Evolutionary conservation across 2,329 filamentous ascomycete genomes (phyloP).

Genomic region (Hypoxylon sp.): DNA sequence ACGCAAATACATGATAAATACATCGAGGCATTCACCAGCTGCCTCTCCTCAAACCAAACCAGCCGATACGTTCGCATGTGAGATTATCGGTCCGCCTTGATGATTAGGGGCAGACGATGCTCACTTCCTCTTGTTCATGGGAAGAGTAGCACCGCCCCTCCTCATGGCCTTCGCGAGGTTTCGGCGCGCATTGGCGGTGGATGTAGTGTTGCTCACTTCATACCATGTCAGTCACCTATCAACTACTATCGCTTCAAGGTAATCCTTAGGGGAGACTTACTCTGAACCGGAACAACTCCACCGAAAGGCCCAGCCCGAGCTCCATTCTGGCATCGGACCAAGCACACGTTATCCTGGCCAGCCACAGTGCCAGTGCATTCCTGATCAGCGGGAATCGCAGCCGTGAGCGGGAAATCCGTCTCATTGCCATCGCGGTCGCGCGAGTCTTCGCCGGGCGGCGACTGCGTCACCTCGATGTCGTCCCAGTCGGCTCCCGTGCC

Average conservation of each 20-base stretch:
- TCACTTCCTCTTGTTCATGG: conserved; percentile 43
- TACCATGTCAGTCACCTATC: conserved; percentile 24
- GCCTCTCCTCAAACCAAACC: not conserved
- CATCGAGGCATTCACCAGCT: not conserved
- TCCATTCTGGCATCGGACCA: conserved; percentile 74
- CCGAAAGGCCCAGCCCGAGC: conserved; percentile 75
- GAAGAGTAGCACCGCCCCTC: conserved; percentile 31
- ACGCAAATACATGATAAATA: not conserved
- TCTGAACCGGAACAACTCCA: conserved; percentile 71
- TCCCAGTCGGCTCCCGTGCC: conserved; percentile 69
- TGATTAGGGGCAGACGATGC: not conserved
- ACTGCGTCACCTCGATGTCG: conserved; percentile 68
- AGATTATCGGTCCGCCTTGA: not conserved
- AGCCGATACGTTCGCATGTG: not conserved
- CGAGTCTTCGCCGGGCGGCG: conserved; percentile 66
- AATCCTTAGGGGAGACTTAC: conserved; percentile 39
- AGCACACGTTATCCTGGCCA: conserved; percentile 72
- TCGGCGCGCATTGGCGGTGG: conserved; percentile 40
- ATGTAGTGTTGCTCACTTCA: conserved; percentile 51
- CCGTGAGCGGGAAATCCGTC: conserved; percentile 68
- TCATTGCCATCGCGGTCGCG: conserved; percentile 61
- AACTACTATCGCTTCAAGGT: not conserved
- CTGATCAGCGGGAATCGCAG: conserved; percentile 68
- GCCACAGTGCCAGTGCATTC: conserved; percentile 73
- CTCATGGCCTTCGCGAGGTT: conserved; percentile 41